Base-by-base conservation (phyloP, 2,329 filamentous ascomycete species). In the Anisogramma anomala region DNA sequence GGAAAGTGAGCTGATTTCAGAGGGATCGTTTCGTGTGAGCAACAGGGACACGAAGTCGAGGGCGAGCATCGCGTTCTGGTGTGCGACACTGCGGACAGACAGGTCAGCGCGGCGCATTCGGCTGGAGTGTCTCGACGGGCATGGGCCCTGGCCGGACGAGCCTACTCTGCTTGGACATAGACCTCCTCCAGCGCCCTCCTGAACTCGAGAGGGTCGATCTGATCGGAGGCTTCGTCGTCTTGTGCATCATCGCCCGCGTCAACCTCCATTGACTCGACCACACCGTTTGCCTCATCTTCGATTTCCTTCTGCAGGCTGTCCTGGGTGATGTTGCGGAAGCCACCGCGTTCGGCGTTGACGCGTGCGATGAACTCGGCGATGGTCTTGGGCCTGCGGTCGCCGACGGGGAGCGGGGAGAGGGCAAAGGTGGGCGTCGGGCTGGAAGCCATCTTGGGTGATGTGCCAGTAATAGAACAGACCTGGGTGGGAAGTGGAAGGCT, bases 21-120 rank as follows among this genome's bases (percentile, higher is more conserved):
- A 74, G 0, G 84, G 82, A n/a, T 69, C 69, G 55, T 91, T 76
- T 57, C 87, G 88, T n/a, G 84, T 85, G 13, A 91, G 68, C 1
- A 94, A 69, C 6, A 94, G 72, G 22, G 87, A 94, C 42, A 94
- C 65, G 52, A 88, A 84, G 58, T 94, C 85, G 52, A 93, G 75
- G 6, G 80, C 77, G 45, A 84, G 70, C 55, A 82, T 68, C 30
- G 79, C 71, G 40, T 76, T 72, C 49, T 81, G 74, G 42, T 74
- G 67, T 9, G 67, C 67, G 6, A 52, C 64, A 58, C 62, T 70
- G 53, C 22, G 56, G 62, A 8, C 22, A 55, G 62, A 8, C 52
- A 40, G 14, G 4, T 39, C 13, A 37, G 39, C 9, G 15, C 30
- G 3, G 11, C 4, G 3, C 10, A n/a, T 6, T 13, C 10, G 11